Percentiles rank a stretch among this genome's conserved stretches.
Evolutionary conservation across 2,329 filamentous ascomycete species (phyloP).

Genomic region (Botrytis porri): DNA sequence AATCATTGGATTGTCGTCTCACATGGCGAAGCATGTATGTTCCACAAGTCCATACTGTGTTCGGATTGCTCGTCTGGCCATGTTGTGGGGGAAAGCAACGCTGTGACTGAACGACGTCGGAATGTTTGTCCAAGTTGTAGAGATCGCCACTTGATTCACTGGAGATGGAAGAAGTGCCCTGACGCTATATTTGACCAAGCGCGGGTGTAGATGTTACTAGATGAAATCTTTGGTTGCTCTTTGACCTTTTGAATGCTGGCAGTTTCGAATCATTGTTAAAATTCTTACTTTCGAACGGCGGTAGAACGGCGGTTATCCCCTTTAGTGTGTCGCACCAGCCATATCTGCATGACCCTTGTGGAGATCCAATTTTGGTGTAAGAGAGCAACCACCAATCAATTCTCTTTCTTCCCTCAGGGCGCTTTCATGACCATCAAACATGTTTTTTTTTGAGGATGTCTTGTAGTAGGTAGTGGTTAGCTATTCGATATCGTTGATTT

Average conservation of each 20-base stretch:
- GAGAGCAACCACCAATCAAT: neutral
- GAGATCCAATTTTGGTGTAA: neutral
- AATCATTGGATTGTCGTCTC: conserved; percentile 5
- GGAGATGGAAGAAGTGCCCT: conserved; percentile 7
- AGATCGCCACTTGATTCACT: conserved; percentile 7
- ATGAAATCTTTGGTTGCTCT: neutral
- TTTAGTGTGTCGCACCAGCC: conserved; percentile 13
- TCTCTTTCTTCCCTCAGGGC: neutral
- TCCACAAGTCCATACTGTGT: neutral
- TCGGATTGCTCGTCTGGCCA: neutral
- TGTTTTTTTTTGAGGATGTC: neutral
- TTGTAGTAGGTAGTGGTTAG: no score
- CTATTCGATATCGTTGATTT: neutral
- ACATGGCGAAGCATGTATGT: conserved; percentile 9
- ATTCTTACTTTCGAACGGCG: neutral
- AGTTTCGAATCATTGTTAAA: conserved; percentile 11
- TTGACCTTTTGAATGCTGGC: neutral
- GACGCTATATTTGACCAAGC: conserved; percentile 3
- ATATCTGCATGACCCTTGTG: neutral
- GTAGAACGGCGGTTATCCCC: neutral
- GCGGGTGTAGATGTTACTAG: neutral
- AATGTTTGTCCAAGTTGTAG: conserved; percentile 6
- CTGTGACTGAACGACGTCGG: neutral
- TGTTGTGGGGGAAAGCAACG: neutral
- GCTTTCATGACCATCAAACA: neutral